These are phyloP conservation scores for Thalassiosira hispida DNA, from an alignment of 352 stramenopile genomes.

Conservation along the genomic window DNA sequence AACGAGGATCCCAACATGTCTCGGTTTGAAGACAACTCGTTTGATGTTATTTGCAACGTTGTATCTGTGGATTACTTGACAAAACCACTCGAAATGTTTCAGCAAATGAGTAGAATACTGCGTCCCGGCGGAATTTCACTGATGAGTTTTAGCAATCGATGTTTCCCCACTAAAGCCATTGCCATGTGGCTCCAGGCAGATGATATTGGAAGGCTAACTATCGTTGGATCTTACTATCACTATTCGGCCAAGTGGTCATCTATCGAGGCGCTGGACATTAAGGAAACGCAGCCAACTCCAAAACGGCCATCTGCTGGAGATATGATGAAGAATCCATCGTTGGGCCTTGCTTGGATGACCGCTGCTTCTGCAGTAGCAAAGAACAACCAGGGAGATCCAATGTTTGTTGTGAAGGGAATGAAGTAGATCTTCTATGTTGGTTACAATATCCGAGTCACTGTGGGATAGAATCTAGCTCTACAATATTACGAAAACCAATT, in stretches of 20 bases:
- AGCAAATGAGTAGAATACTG: slow-evolving; percentile 85
- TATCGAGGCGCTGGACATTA: slow-evolving; percentile 84
- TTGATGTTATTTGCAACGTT: slow-evolving; percentile 86
- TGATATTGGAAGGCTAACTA: slow-evolving; percentile 83
- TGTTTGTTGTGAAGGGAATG: slow-evolving; percentile 77
- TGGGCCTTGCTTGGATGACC: slow-evolving; percentile 68
- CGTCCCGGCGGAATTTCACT: slow-evolving; percentile 79
- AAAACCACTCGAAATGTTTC: slow-evolving; percentile 83
- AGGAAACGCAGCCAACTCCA: slow-evolving; percentile 44
- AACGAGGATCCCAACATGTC: slow-evolving; percentile 80
- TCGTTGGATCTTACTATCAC: slow-evolving; percentile 85
- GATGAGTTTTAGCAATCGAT: slow-evolving; percentile 86
- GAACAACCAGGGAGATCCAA: slow-evolving; percentile 68
- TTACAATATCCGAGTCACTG: no score
- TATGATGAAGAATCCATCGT: slow-evolving; percentile 65
- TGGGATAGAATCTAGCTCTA: no score
- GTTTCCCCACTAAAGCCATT: slow-evolving; percentile 87
- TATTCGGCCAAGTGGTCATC: slow-evolving; percentile 79
- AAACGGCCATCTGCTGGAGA: slow-evolving; percentile 46
- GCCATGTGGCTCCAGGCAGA: slow-evolving; percentile 85
- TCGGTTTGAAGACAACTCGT: slow-evolving; percentile 81
- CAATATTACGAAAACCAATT: no score
- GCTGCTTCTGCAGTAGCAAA: slow-evolving; percentile 60
- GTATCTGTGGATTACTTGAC: slow-evolving; percentile 87
- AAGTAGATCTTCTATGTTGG: no score